A percentile compares a stretch with the other conserved stretches of the same genome.
Conservation (phyloP, 192 early-diverging fungal species). For the Entomortierella chlamydospora region DNA sequence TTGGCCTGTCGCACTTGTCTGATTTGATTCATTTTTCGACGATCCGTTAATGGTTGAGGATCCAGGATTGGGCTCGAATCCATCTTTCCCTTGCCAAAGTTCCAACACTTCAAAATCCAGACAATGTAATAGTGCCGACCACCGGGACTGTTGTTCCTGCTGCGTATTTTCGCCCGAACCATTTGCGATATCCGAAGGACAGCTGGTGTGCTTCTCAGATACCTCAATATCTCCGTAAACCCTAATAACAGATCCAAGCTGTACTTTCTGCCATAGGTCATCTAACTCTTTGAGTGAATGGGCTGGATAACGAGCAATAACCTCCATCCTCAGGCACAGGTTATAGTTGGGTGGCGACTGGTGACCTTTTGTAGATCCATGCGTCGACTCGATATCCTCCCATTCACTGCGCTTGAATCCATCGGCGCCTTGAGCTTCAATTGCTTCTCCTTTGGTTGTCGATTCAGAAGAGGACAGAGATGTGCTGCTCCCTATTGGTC, state of each 20-base stretch:
- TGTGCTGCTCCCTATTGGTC: neutral
- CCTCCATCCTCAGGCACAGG: slow-evolving; percentile 16
- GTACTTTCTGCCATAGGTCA: slow-evolving; percentile 41
- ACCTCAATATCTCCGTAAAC: slow-evolving; percentile 49
- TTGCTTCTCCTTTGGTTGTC: neutral
- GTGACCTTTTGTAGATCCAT: neutral
- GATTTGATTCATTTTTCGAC: neutral
- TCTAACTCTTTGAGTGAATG: slow-evolving; percentile 34
- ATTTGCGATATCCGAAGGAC: neutral
- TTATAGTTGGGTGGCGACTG: neutral
- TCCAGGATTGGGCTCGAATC: slow-evolving; percentile 42
- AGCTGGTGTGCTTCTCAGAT: neutral
- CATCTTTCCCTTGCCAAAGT: slow-evolving; percentile 28
- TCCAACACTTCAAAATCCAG: slow-evolving; percentile 41
- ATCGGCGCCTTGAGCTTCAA: neutral
- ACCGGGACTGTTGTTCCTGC: neutral
- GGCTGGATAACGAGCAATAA: slow-evolving; percentile 31
- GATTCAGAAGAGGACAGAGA: neutral
- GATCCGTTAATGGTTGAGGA: neutral
- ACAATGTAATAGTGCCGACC: slow-evolving; percentile 39
- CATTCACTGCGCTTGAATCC: slow-evolving; percentile 10
- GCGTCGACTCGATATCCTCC: slow-evolving; percentile 11
- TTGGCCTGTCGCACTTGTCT: neutral
- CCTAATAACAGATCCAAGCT: slow-evolving; percentile 31
- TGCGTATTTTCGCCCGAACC: neutral